Percentiles rank a stretch among this genome's conserved stretches.
phyloP scores from a whole-genome alignment of 768 basidiomycete genomes.

The Rubroboletus satanas region DNA sequence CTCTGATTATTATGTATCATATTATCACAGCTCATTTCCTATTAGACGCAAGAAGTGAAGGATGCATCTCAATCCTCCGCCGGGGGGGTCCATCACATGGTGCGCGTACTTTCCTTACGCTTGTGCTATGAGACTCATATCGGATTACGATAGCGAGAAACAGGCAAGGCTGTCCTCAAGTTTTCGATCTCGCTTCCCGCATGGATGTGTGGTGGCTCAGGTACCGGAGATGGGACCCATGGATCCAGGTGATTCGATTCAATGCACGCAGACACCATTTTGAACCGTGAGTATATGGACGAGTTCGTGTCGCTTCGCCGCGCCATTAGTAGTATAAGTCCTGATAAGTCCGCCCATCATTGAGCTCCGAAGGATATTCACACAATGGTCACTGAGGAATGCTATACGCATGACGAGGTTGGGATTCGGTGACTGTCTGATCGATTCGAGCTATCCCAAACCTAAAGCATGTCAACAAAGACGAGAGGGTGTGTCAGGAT shows the following conservation, averaged over 20 bases:
- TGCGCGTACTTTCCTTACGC: too few species aligned
- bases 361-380: neutral
- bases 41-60: too few species aligned
- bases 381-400: neutral
- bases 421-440: neutral
- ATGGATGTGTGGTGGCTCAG: neutral
- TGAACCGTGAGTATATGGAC: neutral
- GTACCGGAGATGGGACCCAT: neutral
- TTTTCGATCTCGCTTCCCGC: neutral
- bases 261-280: neutral
- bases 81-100: too few species aligned
- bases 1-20: neutral
- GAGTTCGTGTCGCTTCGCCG: neutral
- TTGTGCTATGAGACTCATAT: too few species aligned
- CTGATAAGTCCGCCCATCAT: neutral
- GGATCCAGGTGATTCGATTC: neutral
- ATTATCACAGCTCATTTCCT: neutral
- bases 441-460: too few species aligned
- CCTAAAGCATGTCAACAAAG: neutral
- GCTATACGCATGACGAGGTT: too few species aligned
- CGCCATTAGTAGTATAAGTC: neutral
- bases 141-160: too few species aligned
- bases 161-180: too few species aligned
- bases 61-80: too few species aligned
- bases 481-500: neutral